Evolutionary conservation across 257 asterid genomes (phyloP), one percentile per base, ranked within the genome.

Genomic region (Forsythia suspensa): DNA sequence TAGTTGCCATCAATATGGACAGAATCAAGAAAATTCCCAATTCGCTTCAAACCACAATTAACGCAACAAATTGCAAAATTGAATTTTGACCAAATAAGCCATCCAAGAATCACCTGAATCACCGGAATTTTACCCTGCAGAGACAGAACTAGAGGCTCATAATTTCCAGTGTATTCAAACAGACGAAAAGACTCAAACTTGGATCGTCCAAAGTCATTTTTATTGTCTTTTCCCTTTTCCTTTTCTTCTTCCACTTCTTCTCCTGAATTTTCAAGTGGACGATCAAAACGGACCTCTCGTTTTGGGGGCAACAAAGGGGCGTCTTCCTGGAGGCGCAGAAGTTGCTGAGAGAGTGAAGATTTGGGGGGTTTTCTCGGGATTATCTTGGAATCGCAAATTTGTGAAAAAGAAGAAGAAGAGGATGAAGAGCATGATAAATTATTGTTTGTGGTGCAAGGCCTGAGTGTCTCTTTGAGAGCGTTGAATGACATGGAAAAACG

Each of bases 381-480:
- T 72, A 81, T 63, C 48, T 88, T 73, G 55, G 91, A 74, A 39
- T 88, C 91, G n/a, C 83, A 73, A 81, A 52, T 74, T 72, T 73
- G 89, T 1, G 90, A 84, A 9, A 74, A 76, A 81, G 84, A 73
- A 1, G 83, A 78, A 1, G 89, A 73, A 2, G 84, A 51, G 1
- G 78, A 77, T 29, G 34, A 29, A 10, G 85, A 77, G 1, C 80
- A 78, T 4, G 91, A 59, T 7, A 39, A 76, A 41, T 59, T 43
- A 51, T 24, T 85, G 74, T 39, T 77, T 44, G 70, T 87, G 89
- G 67, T 88, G 89, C 99, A 95, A 73, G 98, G 94, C 79, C 83
- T 95, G 39, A 95, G 89, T 37, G 96, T 88, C 87, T 95, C 99
- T 78, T 91, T 95, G 84, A 95, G 90, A 65, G 91, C 88, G 83